Conservation (phyloP, 371 early-diverging fungal species). For the Mucor saturninus region DNA sequence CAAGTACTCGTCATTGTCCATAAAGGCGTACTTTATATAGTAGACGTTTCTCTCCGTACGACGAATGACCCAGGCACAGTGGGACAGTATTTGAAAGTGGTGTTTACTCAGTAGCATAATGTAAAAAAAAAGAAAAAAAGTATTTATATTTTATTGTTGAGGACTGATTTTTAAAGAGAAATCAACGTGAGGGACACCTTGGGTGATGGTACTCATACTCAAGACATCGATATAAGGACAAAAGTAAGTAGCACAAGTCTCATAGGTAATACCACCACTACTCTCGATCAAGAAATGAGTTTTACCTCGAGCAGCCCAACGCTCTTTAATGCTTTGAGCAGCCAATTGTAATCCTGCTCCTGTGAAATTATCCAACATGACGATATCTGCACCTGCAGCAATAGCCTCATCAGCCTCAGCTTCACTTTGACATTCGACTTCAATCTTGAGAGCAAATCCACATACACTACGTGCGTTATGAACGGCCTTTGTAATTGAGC, state of each 20-base stretch:
- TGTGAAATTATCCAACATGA: conserved; percentile 90
- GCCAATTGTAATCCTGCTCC: conserved; percentile 67
- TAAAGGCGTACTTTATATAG: conserved; percentile 24
- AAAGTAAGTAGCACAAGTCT: conserved; percentile 84
- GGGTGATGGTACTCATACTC: conserved; percentile 91
- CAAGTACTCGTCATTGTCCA: conserved; percentile 7
- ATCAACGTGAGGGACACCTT: conserved; percentile 95
- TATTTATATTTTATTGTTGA: conserved; percentile 24
- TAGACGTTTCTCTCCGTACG: conserved; percentile 4
- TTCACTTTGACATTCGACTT: conserved; percentile 93
- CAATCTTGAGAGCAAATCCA: conserved; percentile 95
- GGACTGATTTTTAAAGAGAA: conserved; percentile 88
- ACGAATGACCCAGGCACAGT: conserved; percentile 8
- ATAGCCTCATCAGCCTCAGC: conserved; percentile 97
- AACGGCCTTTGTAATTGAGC: conserved; percentile 90
- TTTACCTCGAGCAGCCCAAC: conserved; percentile 70
- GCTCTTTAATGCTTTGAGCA: conserved; percentile 75
- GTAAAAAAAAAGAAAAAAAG: background rate
- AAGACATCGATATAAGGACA: conserved; percentile 89
- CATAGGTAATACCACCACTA: conserved; percentile 94
- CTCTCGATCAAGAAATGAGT: conserved; percentile 87
- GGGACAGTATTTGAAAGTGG: conserved; percentile 7
- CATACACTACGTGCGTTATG: conserved; percentile 78
- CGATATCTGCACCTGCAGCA: conserved; percentile 93
- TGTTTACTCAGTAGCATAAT: conserved; percentile 10